phyloP scores from a whole-genome alignment of 495 filamentous ascomycete species.

The Aspergillus coremiiformis region DNA sequence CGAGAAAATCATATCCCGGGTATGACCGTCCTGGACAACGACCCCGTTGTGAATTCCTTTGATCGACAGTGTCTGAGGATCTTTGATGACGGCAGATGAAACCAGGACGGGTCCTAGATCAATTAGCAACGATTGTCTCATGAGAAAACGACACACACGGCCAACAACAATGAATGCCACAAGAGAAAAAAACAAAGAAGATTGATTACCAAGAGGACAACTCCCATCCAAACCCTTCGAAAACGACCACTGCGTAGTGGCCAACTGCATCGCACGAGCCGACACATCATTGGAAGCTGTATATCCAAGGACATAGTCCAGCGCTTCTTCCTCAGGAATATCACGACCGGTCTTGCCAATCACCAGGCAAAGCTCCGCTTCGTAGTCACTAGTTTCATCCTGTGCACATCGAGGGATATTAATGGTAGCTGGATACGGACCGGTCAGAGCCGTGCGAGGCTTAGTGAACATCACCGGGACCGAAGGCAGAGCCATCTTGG shows the following conservation, averaged over 20 bases:
- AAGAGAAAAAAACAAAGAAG: too few relatives aligned
- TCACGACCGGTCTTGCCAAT: conserved; percentile 56
- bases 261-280: conserved; percentile 63
- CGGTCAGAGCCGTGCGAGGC: conserved; percentile 55
- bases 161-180: too few relatives aligned
- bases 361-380: conserved; percentile 63
- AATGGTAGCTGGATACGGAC: conserved; percentile 48
- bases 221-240: background rate
- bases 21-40: conserved; percentile 55
- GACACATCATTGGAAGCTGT: conserved; percentile 66
- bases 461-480: conserved; percentile 70
- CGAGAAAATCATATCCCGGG: conserved; percentile 65
- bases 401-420: conserved; percentile 45
- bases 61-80: conserved; percentile 52
- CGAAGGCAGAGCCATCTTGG: conserved; percentile 46
- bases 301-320: conserved; percentile 66
- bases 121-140: background rate
- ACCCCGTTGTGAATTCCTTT: conserved; percentile 55
- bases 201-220: background rate
- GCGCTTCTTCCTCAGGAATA: conserved; percentile 51
- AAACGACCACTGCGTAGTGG: background rate
- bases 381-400: conserved; percentile 47
- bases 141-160: too few relatives aligned
- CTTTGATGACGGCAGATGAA: conserved; percentile 41
- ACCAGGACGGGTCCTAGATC: conserved; percentile 60